Base-by-base conservation (phyloP, 1,284 basidiomycete genomes). In the Meira nashicola region DNA sequence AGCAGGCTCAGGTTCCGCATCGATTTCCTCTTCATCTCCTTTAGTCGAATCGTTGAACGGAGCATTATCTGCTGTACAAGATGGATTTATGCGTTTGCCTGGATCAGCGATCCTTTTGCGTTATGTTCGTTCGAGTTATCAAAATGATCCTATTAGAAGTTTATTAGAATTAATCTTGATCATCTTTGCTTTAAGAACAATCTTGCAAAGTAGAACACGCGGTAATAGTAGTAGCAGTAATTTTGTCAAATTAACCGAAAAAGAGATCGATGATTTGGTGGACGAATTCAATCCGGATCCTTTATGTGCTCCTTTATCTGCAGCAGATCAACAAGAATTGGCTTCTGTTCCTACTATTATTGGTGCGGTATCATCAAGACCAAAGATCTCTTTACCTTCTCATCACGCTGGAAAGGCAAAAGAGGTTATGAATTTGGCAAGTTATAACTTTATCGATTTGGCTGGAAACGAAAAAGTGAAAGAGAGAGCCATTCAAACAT, bases 251-350 rank as follows among this genome's bases (percentile, higher is more conserved):
- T 88, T 97, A 60, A 86, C 83, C 50, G 89, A 92, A 70, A 92
- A 94, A 84, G 95, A 98, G 86, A 87, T 97, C 60, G 88, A 96
- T 77, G 94, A 98, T 72, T 85, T 98, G 40, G 90, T 99, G 1
- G 87, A 90, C 59, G 95, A 98, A 78, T 99, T 93, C 90, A 83
- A 83, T 10, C 95, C 95, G 0, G 90, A 93, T 66, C 87, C 90
- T 12, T 84, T 99, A 2, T 87, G 85, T 6, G 83, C 83, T 38
- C 85, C 85, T 17, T 82, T 89, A 49, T 81, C 82, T 12, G 79
- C 82, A 0, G 80, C 80, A 57, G 89, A 92, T 72, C 82, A 85
- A 58, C 81, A 83, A 39, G 87, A 92, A 60, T 83, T 94, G 21
- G 83, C 82, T 21, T 83, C 86, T 1, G 83, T 93, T 0, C 91